These are phyloP conservation scores for Chlorella sorokiniana DNA, from an alignment of 139 green algal species.

Conservation along the genomic window DNA sequence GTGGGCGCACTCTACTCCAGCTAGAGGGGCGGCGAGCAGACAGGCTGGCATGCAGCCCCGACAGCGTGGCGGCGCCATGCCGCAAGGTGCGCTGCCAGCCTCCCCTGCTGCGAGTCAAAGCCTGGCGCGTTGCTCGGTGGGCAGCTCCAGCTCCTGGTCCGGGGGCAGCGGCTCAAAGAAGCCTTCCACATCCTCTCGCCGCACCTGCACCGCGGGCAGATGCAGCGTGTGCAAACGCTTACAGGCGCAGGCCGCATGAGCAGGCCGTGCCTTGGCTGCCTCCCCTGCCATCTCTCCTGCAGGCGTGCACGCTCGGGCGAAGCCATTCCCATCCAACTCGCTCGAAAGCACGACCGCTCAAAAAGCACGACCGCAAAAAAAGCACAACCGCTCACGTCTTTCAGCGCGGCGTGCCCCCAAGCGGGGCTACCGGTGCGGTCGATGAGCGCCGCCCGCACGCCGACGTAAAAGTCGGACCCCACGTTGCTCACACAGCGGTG, in stretches of 20 bases:
- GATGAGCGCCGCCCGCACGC: conserved; percentile 67
- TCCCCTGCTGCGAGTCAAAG: not conserved
- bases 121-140: not conserved
- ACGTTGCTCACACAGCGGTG: conserved; percentile 9
- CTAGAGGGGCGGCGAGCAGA: too few species aligned
- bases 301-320: too few species aligned
- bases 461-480: conserved; percentile 42
- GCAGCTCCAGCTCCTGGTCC: conserved; percentile 44
- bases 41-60: too few species aligned
- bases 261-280: not conserved
- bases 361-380: too few species aligned
- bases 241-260: not conserved
- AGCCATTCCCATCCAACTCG: too few species aligned
- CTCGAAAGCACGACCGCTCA: too few species aligned
- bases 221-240: not conserved
- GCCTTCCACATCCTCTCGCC: not conserved
- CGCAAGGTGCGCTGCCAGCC: too few species aligned
- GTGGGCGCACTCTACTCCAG: too few species aligned
- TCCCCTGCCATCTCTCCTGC: not conserved
- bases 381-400: conserved; percentile 57
- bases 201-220: conserved; percentile 11
- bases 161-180: conserved; percentile 36
- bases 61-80: too few species aligned
- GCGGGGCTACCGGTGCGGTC: conserved; percentile 65
- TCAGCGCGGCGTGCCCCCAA: conserved; percentile 64